Evolutionary conservation across 495 filamentous ascomycete species (phyloP).

Genomic region (Penicillium malachiteum): DNA sequence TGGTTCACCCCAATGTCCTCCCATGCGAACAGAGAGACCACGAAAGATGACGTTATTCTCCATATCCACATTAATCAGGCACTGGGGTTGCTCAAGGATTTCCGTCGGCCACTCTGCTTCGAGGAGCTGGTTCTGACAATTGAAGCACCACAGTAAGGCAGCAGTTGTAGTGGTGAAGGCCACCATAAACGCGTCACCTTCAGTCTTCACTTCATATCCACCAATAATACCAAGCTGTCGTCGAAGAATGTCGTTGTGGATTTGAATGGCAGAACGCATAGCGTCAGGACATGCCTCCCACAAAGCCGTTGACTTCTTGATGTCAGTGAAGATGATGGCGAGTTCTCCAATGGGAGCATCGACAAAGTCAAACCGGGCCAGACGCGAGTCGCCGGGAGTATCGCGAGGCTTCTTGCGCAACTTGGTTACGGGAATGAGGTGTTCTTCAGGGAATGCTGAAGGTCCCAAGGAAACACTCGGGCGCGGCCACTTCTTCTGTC

Average conservation of each 20-base stretch:
- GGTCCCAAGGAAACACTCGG: constrained; percentile 80
- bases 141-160: constrained; percentile 92
- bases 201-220: constrained; percentile 98
- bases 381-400: constrained; percentile 71
- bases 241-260: constrained; percentile 94
- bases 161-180: constrained; percentile 94
- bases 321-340: constrained; percentile 96
- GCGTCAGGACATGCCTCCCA: constrained; percentile 94
- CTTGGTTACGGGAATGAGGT: constrained; percentile 59
- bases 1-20: constrained; percentile 90
- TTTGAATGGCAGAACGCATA: constrained; percentile 92
- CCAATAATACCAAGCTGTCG: constrained; percentile 90
- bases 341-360: constrained; percentile 86
- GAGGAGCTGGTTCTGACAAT: constrained; percentile 82
- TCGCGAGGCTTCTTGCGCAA: constrained; percentile 65
- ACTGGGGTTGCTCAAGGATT: constrained; percentile 81
- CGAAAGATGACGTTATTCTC: constrained; percentile 89
- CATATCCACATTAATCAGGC: constrained; percentile 75
- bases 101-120: constrained; percentile 91
- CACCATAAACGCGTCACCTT: constrained; percentile 99
- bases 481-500: constrained; percentile 69
- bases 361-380: constrained; percentile 85
- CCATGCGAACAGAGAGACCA: constrained; percentile 95
- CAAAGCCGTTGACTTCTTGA: constrained; percentile 96
- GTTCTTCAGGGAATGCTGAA: constrained; percentile 68